Evolutionary conservation across 179 eudicot species (phyloP), one percentile per base, ranked within the genome.

Genomic region (Gypsophila paniculata): DNA sequence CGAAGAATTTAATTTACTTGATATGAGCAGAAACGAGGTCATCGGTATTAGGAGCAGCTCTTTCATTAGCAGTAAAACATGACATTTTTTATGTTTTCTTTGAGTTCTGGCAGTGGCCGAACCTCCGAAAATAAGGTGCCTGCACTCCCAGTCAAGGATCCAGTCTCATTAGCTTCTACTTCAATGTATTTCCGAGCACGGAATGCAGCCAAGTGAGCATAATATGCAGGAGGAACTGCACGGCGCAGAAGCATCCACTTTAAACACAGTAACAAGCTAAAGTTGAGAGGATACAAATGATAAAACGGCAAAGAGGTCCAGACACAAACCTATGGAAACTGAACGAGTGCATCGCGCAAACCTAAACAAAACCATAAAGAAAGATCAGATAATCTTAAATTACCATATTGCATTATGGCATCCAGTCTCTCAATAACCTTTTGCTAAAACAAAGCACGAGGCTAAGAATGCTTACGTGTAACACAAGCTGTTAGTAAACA

Each of bases 201-300:
- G 46, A 83, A 85, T 2, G 96, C 92, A 7, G 88, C 88, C 21
- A 88, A 53, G 75, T 90, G 93, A 2, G 92, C 93, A 46, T 90
- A 90, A 62, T 82, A 88, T 0, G 84, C 93, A 3, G 96, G 85
- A 65, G 96, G 93, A 11, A 89, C 95, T 85, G 82, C 76, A 77
- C 5, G 17, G 25, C 14, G 44, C 14, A 71, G n/a, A 48, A 46
- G 15, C 32, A 42, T 13, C 26, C 18, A 26, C 4, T 29, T 4
- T 21, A 57, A 22, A 11, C n/a, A 34, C 29, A 66, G 4, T 6
- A 26, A 19, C 6, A 42, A 29, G 4, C 34, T 29, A 4, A 29
- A 29, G 18, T 21, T 11, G 8, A 34, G 2, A 46, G 36, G 36
- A 71, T 13, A 49, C 10, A 32, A 44, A 46, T 4, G 61, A 22